These are phyloP conservation scores for Eremochloa ophiuroides DNA, from an alignment of 176 grass and related monocot species.

Conservation along the genomic window DNA sequence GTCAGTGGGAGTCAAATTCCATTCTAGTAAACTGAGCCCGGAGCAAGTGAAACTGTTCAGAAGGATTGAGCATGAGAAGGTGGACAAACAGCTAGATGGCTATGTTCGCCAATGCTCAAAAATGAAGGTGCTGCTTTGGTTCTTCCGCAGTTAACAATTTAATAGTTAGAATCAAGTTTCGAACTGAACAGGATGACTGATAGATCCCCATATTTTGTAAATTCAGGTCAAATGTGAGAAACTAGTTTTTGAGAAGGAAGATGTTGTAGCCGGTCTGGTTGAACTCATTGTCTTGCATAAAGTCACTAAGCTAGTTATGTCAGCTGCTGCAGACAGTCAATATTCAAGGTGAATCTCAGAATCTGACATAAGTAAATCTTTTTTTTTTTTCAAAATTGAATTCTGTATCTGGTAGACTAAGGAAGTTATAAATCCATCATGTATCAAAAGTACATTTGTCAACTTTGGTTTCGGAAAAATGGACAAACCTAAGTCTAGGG, in stretches of 20 bases:
- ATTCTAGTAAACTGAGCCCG: constrained; percentile 29
- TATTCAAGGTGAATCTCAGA: constrained; percentile 49
- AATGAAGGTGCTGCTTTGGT: constrained; percentile 38
- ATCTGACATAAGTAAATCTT: not conserved
- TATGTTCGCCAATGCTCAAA: constrained; percentile 49
- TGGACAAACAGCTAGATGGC: constrained; percentile 34
- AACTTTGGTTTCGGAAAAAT: constrained; percentile 38
- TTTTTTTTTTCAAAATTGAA: not conserved
- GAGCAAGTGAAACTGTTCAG: constrained; percentile 48
- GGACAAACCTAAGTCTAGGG: constrained; percentile 33
- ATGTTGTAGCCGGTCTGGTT: constrained; percentile 38
- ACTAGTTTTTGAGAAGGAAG: constrained; percentile 55
- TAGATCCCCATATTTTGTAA: not conserved
- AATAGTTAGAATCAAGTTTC: not conserved
- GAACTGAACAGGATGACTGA: not conserved
- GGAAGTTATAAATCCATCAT: not conserved
- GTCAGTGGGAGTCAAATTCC: constrained; percentile 63
- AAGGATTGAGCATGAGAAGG: constrained; percentile 48
- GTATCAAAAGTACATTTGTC: not conserved
- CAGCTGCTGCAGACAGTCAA: constrained; percentile 51
- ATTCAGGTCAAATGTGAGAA: constrained; percentile 56
- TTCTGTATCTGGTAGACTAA: not conserved
- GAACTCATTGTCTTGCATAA: constrained; percentile 41
- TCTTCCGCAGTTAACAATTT: not conserved
- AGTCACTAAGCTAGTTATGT: constrained; percentile 46